Conservation (phyloP, 2,329 filamentous ascomycete genomes). For the Dactylellina haptotyla region DNA sequence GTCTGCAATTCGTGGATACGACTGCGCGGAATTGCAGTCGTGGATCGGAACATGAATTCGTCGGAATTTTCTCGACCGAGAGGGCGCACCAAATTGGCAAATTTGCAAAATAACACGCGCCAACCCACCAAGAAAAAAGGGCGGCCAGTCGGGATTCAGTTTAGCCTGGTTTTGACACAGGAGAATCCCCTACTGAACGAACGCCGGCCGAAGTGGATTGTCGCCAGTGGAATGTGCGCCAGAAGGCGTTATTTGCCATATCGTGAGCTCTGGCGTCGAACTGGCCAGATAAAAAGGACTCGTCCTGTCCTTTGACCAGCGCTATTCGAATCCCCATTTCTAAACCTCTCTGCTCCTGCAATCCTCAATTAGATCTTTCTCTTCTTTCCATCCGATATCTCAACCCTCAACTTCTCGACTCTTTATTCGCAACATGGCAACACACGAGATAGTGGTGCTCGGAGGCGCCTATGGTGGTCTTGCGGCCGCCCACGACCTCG, state of each 20-base stretch:
- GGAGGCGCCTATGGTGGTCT: conserved; percentile 37
- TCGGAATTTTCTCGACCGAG: background rate
- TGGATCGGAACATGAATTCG: background rate
- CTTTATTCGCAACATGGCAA: conserved; percentile 20
- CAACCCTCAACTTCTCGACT: background rate
- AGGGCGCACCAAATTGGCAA: no score
- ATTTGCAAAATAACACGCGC: no score
- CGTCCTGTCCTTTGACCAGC: no score
- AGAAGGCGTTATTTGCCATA: background rate
- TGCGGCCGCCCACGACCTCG: conserved; percentile 27
- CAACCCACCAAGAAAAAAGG: background rate
- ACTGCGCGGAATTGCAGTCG: background rate
- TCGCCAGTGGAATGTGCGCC: background rate
- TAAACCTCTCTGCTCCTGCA: no score
- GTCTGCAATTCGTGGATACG: no score
- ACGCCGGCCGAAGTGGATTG: background rate
- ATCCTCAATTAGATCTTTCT: background rate
- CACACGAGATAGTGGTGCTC: conserved; percentile 45
- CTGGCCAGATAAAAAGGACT: no score
- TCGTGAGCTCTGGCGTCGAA: background rate
- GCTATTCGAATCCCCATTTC: no score
- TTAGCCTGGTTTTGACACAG: no score
- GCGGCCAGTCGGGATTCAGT: background rate
- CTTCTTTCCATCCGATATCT: no score
- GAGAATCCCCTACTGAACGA: no score